These are phyloP conservation scores for Akanthomyces uredinophilus DNA, from an alignment of 2,329 filamentous ascomycete genomes.

Conservation along the genomic window DNA sequence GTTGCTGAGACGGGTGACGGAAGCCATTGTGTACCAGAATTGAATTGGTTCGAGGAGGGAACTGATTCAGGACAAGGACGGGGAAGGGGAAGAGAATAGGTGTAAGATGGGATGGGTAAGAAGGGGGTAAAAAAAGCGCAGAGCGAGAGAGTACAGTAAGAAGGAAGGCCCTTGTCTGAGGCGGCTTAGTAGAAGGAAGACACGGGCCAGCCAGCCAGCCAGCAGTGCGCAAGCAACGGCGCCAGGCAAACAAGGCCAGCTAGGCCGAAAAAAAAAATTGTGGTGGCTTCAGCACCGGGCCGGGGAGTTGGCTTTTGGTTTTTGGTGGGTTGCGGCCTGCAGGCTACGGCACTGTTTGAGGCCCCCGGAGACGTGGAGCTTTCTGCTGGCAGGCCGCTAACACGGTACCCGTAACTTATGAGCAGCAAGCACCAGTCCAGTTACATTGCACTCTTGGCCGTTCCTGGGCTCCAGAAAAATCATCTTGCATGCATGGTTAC, in stretches of 20 bases:
- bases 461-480: not conserved
- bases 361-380: not conserved
- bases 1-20: constrained; percentile 74
- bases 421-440: not conserved
- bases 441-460: not conserved
- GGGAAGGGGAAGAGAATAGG: constrained; percentile 25
- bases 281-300: not conserved
- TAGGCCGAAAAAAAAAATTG: constrained; percentile 4
- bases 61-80: constrained; percentile 18
- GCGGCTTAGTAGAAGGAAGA: constrained; percentile 6
- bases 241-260: not conserved
- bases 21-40: constrained; percentile 61
- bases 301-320: not conserved
- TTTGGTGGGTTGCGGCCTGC: not conserved
- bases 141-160: constrained; percentile 7
- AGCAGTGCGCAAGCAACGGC: not conserved
- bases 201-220: constrained; percentile 2
- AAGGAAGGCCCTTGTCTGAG: not conserved
- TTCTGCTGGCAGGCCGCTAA: not conserved
- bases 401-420: not conserved
- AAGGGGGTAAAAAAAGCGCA: constrained; percentile 20
- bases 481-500: constrained; percentile 3
- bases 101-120: constrained; percentile 18
- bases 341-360: not conserved
- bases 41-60: constrained; percentile 14